Evolutionary conservation across 495 filamentous ascomycete species (phyloP).

Genomic region (Cenococcum geophilum): DNA sequence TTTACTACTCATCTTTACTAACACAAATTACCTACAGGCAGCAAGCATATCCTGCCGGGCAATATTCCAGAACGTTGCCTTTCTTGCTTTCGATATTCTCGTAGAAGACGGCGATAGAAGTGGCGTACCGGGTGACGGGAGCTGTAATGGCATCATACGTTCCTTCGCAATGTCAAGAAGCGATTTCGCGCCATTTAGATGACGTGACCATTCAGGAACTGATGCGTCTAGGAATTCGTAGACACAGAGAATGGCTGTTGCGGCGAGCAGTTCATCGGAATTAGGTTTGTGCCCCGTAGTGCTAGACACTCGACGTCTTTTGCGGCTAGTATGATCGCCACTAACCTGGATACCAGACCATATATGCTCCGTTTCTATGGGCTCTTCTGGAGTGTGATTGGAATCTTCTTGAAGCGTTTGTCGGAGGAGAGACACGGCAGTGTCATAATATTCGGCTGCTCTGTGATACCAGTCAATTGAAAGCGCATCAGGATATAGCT

Average conservation of each 20-base stretch:
- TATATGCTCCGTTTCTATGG: conserved; percentile 40
- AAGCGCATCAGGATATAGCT: conserved; percentile 45
- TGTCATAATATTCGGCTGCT: conserved; percentile 58
- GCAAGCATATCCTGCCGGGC: conserved; percentile 59
- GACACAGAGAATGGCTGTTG: conserved; percentile 57
- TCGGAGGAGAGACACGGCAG: conserved; percentile 56
- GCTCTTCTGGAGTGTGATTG: conserved; percentile 9
- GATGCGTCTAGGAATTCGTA: conserved; percentile 60
- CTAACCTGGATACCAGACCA: neutral
- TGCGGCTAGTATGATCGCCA: conserved; percentile 1
- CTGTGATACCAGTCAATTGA: conserved; percentile 51
- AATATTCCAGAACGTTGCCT: conserved; percentile 61
- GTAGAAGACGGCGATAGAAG: conserved; percentile 26
- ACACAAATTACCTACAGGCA: conserved; percentile 46
- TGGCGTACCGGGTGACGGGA: conserved; percentile 36
- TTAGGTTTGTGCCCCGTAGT: conserved; percentile 43
- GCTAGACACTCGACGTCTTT: conserved; percentile 40
- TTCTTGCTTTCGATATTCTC: conserved; percentile 49
- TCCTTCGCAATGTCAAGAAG: conserved; percentile 58
- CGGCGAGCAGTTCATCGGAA: conserved; percentile 56
- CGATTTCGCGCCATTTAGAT: conserved; percentile 58
- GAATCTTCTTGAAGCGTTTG: conserved; percentile 49
- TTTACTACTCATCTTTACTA: neutral
- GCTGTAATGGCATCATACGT: conserved; percentile 54
- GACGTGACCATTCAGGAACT: conserved; percentile 56